phyloP scores from a whole-genome alignment of 2,329 filamentous ascomycete genomes.

The Stagonosporopsis rhizophila region DNA sequence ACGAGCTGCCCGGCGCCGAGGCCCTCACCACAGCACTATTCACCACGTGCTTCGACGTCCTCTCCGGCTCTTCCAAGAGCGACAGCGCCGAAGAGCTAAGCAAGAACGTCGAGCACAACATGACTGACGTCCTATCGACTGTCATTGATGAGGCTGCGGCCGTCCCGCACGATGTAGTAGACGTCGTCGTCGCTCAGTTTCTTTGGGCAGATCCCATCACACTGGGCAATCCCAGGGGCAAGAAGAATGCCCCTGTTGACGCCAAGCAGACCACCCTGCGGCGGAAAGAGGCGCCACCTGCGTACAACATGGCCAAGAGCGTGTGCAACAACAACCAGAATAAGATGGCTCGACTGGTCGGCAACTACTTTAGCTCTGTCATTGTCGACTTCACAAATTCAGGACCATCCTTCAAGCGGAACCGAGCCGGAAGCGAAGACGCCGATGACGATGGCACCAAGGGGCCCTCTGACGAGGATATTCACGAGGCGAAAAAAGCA shows the following conservation, averaged over 20 bases:
- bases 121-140: slow-evolving; percentile 83
- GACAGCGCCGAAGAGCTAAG: slow-evolving; percentile 81
- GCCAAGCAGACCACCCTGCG: slow-evolving; percentile 82
- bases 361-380: slow-evolving; percentile 96
- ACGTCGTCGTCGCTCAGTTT: slow-evolving; percentile 95
- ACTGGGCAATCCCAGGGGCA: slow-evolving; percentile 57
- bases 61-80: slow-evolving; percentile 78
- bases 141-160: slow-evolving; percentile 85
- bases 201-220: slow-evolving; percentile 79
- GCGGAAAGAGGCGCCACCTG: slow-evolving; percentile 86
- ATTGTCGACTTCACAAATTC: slow-evolving; percentile 79
- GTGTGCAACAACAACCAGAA: slow-evolving; percentile 89
- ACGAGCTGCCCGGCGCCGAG: slow-evolving; percentile 84
- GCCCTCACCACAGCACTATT: slow-evolving; percentile 77
- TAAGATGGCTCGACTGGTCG: slow-evolving; percentile 93
- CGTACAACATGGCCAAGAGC: slow-evolving; percentile 95
- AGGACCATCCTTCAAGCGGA: slow-evolving; percentile 27
- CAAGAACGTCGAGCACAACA: slow-evolving; percentile 92
- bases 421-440: slow-evolving; percentile 48
- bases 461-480: slow-evolving; percentile 79
- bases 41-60: slow-evolving; percentile 87
- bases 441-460: slow-evolving; percentile 55
- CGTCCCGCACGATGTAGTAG: slow-evolving; percentile 81
- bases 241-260: slow-evolving; percentile 63
- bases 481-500: slow-evolving; percentile 87